Evolutionary conservation across 1,284 basidiomycete genomes (phyloP), one percentile per base, ranked within the genome.

Genomic region (Trichosporon sp.): DNA sequence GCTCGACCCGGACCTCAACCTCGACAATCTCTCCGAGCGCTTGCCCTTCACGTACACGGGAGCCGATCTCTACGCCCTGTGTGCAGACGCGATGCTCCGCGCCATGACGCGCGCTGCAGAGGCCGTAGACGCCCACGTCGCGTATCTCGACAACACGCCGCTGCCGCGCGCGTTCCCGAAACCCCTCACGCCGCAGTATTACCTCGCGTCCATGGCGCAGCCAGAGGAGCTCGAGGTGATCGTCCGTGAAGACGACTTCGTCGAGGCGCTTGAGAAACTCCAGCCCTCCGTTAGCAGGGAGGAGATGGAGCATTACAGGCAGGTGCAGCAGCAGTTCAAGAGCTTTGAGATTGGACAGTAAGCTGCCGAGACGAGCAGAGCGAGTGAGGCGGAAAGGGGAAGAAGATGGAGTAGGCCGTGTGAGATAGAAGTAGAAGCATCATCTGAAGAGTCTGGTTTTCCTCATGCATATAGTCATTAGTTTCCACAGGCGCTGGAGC

Each of bases 51-150:
- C 96, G 81, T 94, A 92, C 79, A 98, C 95, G 2, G 95, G 97
- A 32, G 97, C 97, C 43, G 97, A 99, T 83, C 95, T 99, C 77
- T 99, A 99, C 85, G 96, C 97, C 0, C 86, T 99, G 14, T 98
- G 96, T 81, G 92, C 94, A 2, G 97, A 99, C 81, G 95, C 96
- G 1, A 90, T 99, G 88, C 87, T 99, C 65, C 93, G 93, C 80
- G 93, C 96, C 6, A 97, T 99, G 91, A 91, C 94, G 31, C 87
- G 92, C 59, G 94, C 92, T 75, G 95, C 97, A 0, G 87, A 88
- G 75, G 89, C 89, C 65, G 86, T 99, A 12, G 96, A 97, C 74
- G 80, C 79, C 5, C 89, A 88, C 73, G 90, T 95, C 68, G 88
- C 90, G 89, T 79, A 76, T 86, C 72, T 82, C 63, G 77, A 78